Percentiles rank a stretch among this genome's conserved stretches.
These are phyloP conservation scores for Fimicolochytrium jonesii DNA, from an alignment of 192 early-diverging fungal species.

Conservation along the genomic window DNA sequence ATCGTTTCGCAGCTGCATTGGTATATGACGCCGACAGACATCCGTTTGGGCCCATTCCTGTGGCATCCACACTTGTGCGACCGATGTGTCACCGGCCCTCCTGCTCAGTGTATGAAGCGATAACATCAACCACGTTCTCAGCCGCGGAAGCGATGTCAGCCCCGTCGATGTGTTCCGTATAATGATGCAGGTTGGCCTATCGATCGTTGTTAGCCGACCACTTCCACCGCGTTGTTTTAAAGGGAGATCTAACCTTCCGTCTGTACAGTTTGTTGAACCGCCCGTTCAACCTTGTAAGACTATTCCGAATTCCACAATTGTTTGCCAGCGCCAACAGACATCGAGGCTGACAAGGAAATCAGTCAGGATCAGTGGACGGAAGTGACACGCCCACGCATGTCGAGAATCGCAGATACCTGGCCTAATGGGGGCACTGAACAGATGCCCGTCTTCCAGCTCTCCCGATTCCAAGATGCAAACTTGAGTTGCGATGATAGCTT, in stretches of 20 bases:
- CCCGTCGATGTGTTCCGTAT: conserved; percentile 43
- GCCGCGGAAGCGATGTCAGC: conserved; percentile 33
- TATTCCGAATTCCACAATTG: conserved; percentile 41
- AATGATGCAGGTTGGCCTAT: conserved; percentile 59
- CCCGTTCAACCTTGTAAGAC: conserved; percentile 21
- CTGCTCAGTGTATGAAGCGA: conserved; percentile 15
- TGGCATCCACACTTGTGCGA: too few relatives aligned
- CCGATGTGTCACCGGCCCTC: too few relatives aligned
- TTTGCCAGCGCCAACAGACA: conserved; percentile 47
- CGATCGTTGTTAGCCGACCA: not conserved
- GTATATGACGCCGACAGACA: too few relatives aligned
- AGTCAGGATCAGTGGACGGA: too few relatives aligned
- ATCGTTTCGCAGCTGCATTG: too few relatives aligned
- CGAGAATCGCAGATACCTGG: conserved; percentile 38
- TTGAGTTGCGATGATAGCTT: conserved; percentile 36
- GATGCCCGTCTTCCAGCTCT: conserved; percentile 60
- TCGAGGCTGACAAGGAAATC: conserved; percentile 17
- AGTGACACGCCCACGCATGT: too few relatives aligned
- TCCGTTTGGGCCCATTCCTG: too few relatives aligned
- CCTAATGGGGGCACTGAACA: conserved; percentile 47
- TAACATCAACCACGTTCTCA: conserved; percentile 10
- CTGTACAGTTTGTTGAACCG: conserved; percentile 49
- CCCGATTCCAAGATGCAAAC: conserved; percentile 52
- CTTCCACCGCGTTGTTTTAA: too few relatives aligned
- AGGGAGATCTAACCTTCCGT: conserved; percentile 47